Conservation (phyloP, 768 basidiomycete species). For the Collybiopsis luxurians region DNA sequence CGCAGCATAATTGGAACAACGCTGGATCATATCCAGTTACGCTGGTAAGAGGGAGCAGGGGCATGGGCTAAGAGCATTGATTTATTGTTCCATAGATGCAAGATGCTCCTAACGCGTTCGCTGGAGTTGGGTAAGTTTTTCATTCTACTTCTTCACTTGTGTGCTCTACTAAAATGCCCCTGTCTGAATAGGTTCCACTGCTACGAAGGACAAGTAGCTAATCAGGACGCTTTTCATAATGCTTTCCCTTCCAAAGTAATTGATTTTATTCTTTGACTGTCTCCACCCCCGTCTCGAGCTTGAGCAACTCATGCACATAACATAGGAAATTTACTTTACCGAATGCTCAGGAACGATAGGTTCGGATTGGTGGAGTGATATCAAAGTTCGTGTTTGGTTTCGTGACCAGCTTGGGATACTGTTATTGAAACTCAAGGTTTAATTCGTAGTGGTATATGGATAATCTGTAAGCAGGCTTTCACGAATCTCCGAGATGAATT, state of each 20-base stretch:
- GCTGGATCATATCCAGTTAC: slow-evolving; percentile 44
- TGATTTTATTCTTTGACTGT: neutral
- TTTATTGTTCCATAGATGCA: slow-evolving; percentile 30
- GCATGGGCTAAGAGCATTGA: neutral
- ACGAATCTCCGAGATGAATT: neutral
- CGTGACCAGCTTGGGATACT: too few species aligned
- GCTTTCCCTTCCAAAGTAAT: slow-evolving; percentile 40
- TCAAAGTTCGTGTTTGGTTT: slow-evolving; percentile 34
- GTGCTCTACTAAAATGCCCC: too few species aligned
- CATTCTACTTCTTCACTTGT: too few species aligned
- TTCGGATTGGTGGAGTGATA: slow-evolving; percentile 53
- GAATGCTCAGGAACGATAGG: slow-evolving; percentile 47
- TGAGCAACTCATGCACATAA: too few species aligned
- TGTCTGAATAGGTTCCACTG: slow-evolving; percentile 10
- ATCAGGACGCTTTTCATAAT: slow-evolving; percentile 41
- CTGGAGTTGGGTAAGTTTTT: slow-evolving; percentile 31
- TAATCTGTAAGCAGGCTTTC: slow-evolving; percentile 33
- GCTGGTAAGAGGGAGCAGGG: slow-evolving; percentile 19
- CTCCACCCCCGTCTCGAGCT: too few species aligned
- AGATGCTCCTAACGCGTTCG: slow-evolving; percentile 36
- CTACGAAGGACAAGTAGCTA: slow-evolving; percentile 25
- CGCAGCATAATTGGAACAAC: slow-evolving; percentile 47
- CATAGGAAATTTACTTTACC: slow-evolving; percentile 18
- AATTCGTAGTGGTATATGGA: slow-evolving; percentile 45
- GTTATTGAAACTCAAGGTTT: neutral